Conservation (phyloP, 306 rosid species). For the Lathyrus aphaca region DNA sequence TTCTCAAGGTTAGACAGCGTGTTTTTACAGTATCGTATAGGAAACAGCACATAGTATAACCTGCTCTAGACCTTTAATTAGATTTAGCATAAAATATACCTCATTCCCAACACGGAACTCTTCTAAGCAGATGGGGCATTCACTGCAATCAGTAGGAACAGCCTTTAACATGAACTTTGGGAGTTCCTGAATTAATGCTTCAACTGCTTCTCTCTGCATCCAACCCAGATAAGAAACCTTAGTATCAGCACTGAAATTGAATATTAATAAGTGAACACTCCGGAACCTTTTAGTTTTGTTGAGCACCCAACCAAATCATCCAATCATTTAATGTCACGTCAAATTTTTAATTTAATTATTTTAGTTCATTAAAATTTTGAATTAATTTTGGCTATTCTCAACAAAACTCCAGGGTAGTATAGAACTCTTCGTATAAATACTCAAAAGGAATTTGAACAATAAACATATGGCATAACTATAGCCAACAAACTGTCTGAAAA, state of each 20-base stretch:
- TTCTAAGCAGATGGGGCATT: constrained; percentile 97
- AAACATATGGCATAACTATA: constrained; percentile 12
- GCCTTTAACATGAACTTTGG: constrained; percentile 96
- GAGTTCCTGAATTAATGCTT: constrained; percentile 98
- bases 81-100: constrained; percentile 51
- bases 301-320: no score
- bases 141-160: constrained; percentile 98
- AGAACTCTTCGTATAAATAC: no score
- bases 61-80: constrained; percentile 11
- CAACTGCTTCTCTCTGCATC: constrained; percentile 95
- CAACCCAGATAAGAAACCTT: constrained; percentile 40
- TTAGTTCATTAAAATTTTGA: no score
- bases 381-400: no score
- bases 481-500: not conserved
- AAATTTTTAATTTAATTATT: no score
- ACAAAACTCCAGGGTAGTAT: no score
- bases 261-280: not conserved
- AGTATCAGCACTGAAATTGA: constrained; percentile 39
- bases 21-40: constrained; percentile 8
- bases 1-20: constrained; percentile 10
- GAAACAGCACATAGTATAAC: constrained; percentile 9
- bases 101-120: constrained; percentile 92
- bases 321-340: no score
- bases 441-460: not conserved
- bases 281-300: no score